These are phyloP conservation scores for Apiospora arundinis DNA, from an alignment of 2,329 filamentous ascomycete species.

Conservation along the genomic window DNA sequence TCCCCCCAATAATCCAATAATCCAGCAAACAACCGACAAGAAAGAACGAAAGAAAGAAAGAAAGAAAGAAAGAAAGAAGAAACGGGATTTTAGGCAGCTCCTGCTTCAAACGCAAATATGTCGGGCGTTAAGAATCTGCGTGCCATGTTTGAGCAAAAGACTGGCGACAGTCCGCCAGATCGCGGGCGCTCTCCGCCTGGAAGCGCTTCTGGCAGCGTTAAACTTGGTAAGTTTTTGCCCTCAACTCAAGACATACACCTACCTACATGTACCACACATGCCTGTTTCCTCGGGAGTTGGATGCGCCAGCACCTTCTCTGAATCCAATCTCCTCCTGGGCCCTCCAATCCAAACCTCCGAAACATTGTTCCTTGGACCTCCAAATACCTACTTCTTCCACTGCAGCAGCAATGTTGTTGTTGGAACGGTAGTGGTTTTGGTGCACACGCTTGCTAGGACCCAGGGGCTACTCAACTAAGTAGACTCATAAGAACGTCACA, in stretches of 20 bases:
- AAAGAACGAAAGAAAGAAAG: not conserved
- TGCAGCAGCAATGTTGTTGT: not conserved
- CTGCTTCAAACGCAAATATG: constrained; percentile 49
- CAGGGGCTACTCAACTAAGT: constrained; percentile 1
- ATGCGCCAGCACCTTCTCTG: constrained; percentile 9
- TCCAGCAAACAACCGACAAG: not conserved
- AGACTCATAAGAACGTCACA: not conserved
- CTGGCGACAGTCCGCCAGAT: constrained; percentile 66
- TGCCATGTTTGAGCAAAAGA: constrained; percentile 81
- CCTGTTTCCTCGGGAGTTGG: not conserved
- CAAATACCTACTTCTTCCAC: not conserved
- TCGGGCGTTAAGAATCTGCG: constrained; percentile 76
- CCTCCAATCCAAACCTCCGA: constrained; percentile 10
- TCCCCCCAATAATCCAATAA: not conserved
- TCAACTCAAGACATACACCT: constrained; percentile 28
- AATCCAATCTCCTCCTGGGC: not conserved
- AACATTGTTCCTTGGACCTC: constrained; percentile 1
- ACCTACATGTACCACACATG: constrained; percentile 18
- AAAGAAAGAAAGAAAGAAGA: not conserved
- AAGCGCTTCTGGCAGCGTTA: constrained; percentile 35
- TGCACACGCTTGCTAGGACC: not conserved
- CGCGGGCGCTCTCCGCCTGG: constrained; percentile 68
- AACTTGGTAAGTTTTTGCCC: constrained; percentile 44
- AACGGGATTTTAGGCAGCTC: constrained; percentile 8
- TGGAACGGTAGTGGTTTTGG: not conserved